phyloP scores from a whole-genome alignment of 805 yeast species.

The Osmozyma mogii region DNA sequence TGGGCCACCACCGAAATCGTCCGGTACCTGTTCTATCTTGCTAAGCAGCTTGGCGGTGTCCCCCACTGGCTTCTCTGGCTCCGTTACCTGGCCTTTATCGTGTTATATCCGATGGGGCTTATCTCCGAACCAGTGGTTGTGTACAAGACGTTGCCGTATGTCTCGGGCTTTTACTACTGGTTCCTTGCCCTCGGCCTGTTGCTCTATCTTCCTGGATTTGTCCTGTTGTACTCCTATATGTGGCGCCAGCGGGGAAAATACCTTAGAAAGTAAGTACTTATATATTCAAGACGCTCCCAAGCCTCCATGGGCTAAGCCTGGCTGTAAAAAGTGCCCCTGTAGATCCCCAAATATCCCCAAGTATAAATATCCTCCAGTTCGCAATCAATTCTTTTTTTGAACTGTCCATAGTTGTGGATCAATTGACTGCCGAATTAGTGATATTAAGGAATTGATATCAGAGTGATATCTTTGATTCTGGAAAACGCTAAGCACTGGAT shows the following conservation, averaged over 20 bases:
- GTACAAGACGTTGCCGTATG: conserved; percentile 15
- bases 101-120: conserved; percentile 26
- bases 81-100: conserved; percentile 21
- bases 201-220: conserved; percentile 25
- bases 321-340: no score
- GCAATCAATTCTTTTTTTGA: no score
- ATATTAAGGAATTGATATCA: no score
- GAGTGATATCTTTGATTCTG: no score
- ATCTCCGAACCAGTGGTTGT: conserved; percentile 20
- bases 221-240: conserved; percentile 22
- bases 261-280: not conserved
- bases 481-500: no score
- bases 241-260: conserved; percentile 18
- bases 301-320: no score
- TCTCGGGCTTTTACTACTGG: conserved; percentile 11
- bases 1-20: conserved; percentile 25
- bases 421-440: no score
- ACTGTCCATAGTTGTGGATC: no score
- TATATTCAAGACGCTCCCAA: not conserved
- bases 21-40: conserved; percentile 20
- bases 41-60: conserved; percentile 11
- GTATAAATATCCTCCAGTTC: no score
- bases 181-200: conserved; percentile 17
- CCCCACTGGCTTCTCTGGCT: conserved; percentile 19
- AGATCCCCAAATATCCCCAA: no score